Evolutionary conservation across 257 asterid species (phyloP), one percentile per base, ranked within the genome.

Genomic region (Petunia axillaris): DNA sequence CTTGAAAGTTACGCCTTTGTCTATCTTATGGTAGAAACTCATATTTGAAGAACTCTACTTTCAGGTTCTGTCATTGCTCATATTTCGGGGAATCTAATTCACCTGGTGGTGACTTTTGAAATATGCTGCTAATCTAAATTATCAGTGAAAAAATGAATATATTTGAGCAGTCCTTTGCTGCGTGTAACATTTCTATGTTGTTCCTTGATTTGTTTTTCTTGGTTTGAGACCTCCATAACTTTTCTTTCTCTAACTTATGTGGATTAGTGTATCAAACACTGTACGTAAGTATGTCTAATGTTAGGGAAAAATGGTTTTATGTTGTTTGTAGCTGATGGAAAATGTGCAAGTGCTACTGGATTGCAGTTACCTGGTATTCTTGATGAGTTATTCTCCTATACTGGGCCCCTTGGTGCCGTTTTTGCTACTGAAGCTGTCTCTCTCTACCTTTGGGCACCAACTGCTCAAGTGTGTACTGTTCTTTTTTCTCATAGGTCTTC

Each of bases 301-400:
- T 35, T 14, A 46, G 59, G 60, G 1, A 71, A 48, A 25, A 50
- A 71, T 71, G 77, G 44, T 60, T 67, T 40, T 80, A 54, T 80
- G 71, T 80, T 52, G 13, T 50, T 35, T 86, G 85, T 88, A 92
- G 99, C 92, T 81, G 87, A 64, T 62, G 93, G 90, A 83, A 85
- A 80, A 75, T 93, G 96, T 87, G 83, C 84, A 78, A 76, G 77
- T 60, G 89, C 92, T 75, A 92, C 97, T 38, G 90, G 98, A 84
- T 85, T 95, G 91, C 99, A 95, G 87, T 88, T 95, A 83, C 97
- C 99, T 48, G 99, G 98, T 79, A 91, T 95, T 82, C 86, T 95
- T 71, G 99, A 95, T 65, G 98, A 95, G 82, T 84, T 92, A 78
- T 93, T 92, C 88, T 89, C 85, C 59, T 95, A 95, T 54, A 73